Base-by-base conservation (phyloP, 768 basidiomycete genomes). In the Harrya chromipes region DNA sequence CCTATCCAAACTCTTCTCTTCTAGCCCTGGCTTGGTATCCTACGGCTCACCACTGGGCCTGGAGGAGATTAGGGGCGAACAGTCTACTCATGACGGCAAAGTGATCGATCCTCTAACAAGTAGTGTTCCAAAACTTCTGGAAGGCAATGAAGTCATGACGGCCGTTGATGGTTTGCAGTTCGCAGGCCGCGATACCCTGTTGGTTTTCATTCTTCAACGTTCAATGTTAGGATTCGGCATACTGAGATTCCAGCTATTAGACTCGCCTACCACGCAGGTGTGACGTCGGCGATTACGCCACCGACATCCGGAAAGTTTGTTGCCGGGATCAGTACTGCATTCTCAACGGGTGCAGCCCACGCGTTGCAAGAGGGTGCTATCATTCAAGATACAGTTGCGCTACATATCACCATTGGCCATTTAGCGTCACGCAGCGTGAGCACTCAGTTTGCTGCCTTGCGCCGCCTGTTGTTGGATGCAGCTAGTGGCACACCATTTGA, bases 11-110 rank as follows among this genome's bases (percentile, higher is more conserved):
- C 33, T 14, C 33, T 33, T 29, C 33, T 7, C 33, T 16, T 33
- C 33, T 33, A 33, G 73, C 73, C 86, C 90, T 2, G 86, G 83
- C 1, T 66, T 92, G 41, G 77, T 85, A 13, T 80, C 84, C 2
- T 90, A 81, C 53, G 91, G 91, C 1, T 77, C 85, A 21, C 74
- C 78, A 11, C 65, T 94, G 8, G 91, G 90, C 1, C 62, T 90
- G 46, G 74, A 80, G 47, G 82, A 87, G 56, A 91, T 94, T 23
- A 62, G 72, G 26, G 66, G 74, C 40, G 92, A 93, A 64, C 67
- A 75, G 11, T 82, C 82, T 2, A 92, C 90, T 0, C 78, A 72
- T 35, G 88, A 93, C 62, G 91, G 90, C 3, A 49, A 57, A 1
- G 73, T 81, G 10, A 74, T 72, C 43, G 85, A 86, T 52, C 78